phyloP scores from a whole-genome alignment of 2,329 filamentous ascomycete species.

The Acephala macrosclerotiorum region DNA sequence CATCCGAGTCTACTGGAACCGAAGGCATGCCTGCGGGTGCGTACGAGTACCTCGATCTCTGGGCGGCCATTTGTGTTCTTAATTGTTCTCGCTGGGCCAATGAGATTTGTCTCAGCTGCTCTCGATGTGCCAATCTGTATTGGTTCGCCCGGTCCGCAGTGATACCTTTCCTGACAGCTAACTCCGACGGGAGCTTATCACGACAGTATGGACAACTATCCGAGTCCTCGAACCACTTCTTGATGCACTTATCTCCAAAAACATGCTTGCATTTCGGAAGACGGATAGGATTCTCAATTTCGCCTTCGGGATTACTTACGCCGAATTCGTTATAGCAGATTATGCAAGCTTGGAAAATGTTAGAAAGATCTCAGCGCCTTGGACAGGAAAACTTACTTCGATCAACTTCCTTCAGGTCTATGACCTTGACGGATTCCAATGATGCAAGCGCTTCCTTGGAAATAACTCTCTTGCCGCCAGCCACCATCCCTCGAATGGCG shows the following conservation, averaged over 20 bases:
- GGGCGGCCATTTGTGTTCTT: conserved; percentile 2
- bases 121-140: conserved; percentile 21
- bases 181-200: conserved; percentile 63
- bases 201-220: conserved; percentile 71
- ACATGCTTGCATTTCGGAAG: conserved; percentile 69
- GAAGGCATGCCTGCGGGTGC: neutral
- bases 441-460: conserved; percentile 40
- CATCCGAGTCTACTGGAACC: neutral
- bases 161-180: conserved; percentile 29
- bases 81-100: conserved; percentile 25
- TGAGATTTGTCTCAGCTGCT: conserved; percentile 17
- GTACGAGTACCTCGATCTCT: conserved; percentile 5
- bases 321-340: conserved; percentile 73
- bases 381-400: conserved; percentile 37
- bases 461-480: conserved; percentile 37
- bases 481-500: conserved; percentile 34
- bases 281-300: conserved; percentile 62
- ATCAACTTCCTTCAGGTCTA: conserved; percentile 38
- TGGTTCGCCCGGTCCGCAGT: neutral
- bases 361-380: neutral
- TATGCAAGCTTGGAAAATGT: conserved; percentile 56
- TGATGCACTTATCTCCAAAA: conserved; percentile 70
- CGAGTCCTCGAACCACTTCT: conserved; percentile 69
- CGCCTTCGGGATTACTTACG: conserved; percentile 62
- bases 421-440: conserved; percentile 40